A percentile compares a stretch with the other conserved stretches of the same genome.
Evolutionary conservation across 495 filamentous ascomycete genomes (phyloP).

Genomic region (Tetracladium setigerum): DNA sequence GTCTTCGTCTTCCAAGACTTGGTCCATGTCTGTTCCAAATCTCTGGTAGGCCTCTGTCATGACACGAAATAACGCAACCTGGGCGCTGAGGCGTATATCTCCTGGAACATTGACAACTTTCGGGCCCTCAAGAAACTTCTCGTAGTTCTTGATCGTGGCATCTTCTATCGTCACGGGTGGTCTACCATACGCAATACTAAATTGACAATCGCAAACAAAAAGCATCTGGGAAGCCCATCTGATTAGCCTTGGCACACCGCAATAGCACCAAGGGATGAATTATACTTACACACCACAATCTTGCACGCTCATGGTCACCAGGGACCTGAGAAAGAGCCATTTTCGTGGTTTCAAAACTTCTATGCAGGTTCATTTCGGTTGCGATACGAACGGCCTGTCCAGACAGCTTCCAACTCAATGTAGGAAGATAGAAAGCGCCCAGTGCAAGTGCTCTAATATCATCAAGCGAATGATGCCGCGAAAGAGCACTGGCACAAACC

Average conservation of each 20-base stretch:
- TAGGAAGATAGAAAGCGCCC: conserved; percentile 29
- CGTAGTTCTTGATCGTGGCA: conserved; percentile 40
- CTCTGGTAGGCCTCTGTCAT: conserved; percentile 46
- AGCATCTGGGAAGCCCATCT: conserved; percentile 28
- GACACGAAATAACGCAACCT: conserved; percentile 50
- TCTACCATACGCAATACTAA: conserved; percentile 31
- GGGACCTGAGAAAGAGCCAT: too few relatives aligned
- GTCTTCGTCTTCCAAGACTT: conserved; percentile 42
- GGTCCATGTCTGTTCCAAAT: conserved; percentile 46
- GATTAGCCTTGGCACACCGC: conserved; percentile 32
- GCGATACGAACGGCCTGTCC: conserved; percentile 31
- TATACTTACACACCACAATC: neutral
- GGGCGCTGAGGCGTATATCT: conserved; percentile 45
- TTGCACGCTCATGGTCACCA: conserved; percentile 25
- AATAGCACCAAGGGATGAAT: neutral
- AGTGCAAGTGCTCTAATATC: conserved; percentile 28
- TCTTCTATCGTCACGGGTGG: conserved; percentile 39
- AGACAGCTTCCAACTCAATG: conserved; percentile 26
- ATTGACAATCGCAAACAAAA: conserved; percentile 34
- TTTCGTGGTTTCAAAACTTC: conserved; percentile 32
- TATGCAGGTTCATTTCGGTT: conserved; percentile 28
- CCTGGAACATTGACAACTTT: conserved; percentile 33
- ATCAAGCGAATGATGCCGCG: conserved; percentile 14
- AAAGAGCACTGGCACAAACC: conserved; percentile 6
- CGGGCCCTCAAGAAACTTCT: conserved; percentile 38